Evolutionary conservation across 345 rosid genomes (phyloP), one percentile per base, ranked within the genome.

Genomic region (Rhodomyrtus tomentosa): DNA sequence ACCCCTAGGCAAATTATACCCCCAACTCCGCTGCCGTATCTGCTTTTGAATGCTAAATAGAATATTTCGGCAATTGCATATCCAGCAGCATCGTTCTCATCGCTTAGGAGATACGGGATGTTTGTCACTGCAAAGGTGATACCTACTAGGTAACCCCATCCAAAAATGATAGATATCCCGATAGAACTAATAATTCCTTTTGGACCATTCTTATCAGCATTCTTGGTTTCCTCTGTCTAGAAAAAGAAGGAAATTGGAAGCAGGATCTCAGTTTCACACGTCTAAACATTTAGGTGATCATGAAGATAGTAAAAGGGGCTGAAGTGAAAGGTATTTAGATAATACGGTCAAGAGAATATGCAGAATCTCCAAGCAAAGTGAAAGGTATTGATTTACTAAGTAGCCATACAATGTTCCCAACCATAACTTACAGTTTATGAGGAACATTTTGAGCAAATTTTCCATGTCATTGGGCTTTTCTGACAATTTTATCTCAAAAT

Each of bases 171-270:
- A 49, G 98, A 97, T 90, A 95, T 94, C 84, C 95, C 98, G 38
- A 97, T 92, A 32, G 98, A 90, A 85, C 98, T 93, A 79, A 95
- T 93, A 50, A 97, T 95, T 84, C 99, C 98, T 85, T 81, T 93
- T 5, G 98, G 98, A 38, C 99, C 98, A 54, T 95, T 97, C 92
- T 72, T 89, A 88, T 97, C 98, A n/a, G 98, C 99, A 49, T 86
- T 90, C 55, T 94, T 93, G 50, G 98, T 97, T 92, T 97, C 98
- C 92, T 95, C 99, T 25, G 99, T 95, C 99, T 97, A 86, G 83
- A 88, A 72, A 85, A 48, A 82, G 40, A 85, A 85, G 24, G 2
- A 29, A 58, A 68, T 21, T 79, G 49, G 85, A 42, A 51, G 55
- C 32, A 81, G 56, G 42, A 84, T 87, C 51, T 50, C 55, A 55